Percentiles rank a stretch among this genome's conserved stretches.
Conservation (phyloP, 2,329 filamentous ascomycete genomes). For the Nannizzia gypsea region DNA sequence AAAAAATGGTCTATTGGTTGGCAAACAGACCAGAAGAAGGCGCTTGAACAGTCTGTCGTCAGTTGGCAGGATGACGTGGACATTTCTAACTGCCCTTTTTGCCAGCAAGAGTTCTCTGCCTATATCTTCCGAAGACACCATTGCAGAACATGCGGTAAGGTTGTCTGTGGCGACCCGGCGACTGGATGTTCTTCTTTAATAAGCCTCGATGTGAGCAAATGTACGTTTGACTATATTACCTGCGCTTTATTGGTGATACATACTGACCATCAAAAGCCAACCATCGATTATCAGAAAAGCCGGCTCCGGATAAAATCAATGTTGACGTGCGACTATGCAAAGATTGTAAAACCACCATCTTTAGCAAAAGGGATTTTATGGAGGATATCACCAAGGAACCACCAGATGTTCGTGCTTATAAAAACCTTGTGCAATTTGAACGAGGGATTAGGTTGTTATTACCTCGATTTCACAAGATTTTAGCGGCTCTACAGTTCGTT, state of each 20-base stretch:
- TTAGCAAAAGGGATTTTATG: conserved; percentile 65
- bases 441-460: conserved; percentile 70
- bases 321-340: conserved; percentile 85
- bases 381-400: conserved; percentile 56
- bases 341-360: conserved; percentile 65
- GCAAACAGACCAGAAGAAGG: conserved; percentile 64
- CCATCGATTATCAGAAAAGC: conserved; percentile 32
- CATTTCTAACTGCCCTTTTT: conserved; percentile 78
- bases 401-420: conserved; percentile 67
- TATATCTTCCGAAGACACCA: conserved; percentile 92
- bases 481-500: conserved; percentile 55
- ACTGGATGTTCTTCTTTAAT: conserved; percentile 80
- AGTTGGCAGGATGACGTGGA: conserved; percentile 86
- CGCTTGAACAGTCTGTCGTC: conserved; percentile 81
- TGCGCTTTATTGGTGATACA: background rate
- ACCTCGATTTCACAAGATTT: conserved; percentile 69
- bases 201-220: conserved; percentile 60
- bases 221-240: conserved; percentile 33
- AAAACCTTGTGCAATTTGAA: conserved; percentile 76
- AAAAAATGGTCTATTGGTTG: conserved; percentile 45
- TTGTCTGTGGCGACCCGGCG: conserved; percentile 78
- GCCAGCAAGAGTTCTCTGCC: conserved; percentile 85
- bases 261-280: conserved; percentile 17
- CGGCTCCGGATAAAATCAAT: conserved; percentile 43
- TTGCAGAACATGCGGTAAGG: conserved; percentile 82